A percentile compares a stretch with the other conserved stretches of the same genome.
These are phyloP conservation scores for Claviceps africana DNA, from an alignment of 2,329 filamentous ascomycete genomes.

Conservation along the genomic window DNA sequence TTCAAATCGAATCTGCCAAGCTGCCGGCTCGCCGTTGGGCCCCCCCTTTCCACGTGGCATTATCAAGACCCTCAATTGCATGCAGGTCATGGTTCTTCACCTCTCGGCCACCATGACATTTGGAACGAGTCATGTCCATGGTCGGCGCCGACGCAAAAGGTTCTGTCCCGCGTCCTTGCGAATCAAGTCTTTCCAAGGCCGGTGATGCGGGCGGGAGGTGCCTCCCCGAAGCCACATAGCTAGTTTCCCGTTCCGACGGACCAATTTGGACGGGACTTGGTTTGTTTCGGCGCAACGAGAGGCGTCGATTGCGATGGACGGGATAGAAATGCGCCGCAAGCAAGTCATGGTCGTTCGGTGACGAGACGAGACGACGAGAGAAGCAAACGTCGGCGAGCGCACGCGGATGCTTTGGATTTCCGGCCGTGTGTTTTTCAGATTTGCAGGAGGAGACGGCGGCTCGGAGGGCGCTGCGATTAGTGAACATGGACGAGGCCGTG, in stretches of 20 bases:
- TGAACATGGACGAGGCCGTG: not conserved
- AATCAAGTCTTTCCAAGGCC: not conserved
- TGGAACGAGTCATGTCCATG: not conserved
- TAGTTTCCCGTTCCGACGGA: too few species aligned
- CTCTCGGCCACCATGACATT: not conserved
- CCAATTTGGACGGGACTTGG: too few species aligned
- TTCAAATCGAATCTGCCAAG: not conserved
- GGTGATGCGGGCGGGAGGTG: not conserved
- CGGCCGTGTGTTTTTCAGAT: not conserved
- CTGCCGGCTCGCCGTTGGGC: not conserved
- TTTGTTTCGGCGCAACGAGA: too few species aligned
- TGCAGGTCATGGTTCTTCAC: not conserved
- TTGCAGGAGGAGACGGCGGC: not conserved
- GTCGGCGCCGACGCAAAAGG: too few species aligned
- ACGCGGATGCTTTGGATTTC: too few species aligned
- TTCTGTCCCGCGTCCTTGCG: too few species aligned
- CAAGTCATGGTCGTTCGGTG: not conserved
- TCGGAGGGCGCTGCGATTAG: not conserved
- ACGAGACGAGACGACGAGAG: too few species aligned
- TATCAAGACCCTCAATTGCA: too few species aligned
- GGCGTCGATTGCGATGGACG: too few species aligned
- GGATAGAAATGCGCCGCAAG: not conserved
- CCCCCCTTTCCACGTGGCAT: not conserved
- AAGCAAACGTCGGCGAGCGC: too few species aligned
- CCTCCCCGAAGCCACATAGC: not conserved